These are phyloP conservation scores for Alternaria sp. DNA, from an alignment of 2,329 filamentous ascomycete species.

Conservation along the genomic window DNA sequence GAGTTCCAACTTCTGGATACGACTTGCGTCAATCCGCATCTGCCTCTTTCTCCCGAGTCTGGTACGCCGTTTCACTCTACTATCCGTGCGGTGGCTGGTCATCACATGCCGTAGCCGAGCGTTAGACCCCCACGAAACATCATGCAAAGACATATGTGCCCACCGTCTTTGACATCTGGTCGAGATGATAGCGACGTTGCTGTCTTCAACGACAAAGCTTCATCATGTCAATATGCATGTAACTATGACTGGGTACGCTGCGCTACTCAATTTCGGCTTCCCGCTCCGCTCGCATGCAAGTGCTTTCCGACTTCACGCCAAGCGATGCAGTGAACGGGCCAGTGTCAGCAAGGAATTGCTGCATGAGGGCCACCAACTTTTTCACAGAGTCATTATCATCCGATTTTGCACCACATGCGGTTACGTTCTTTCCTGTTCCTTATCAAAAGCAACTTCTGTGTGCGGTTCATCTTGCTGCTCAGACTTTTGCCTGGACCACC, in stretches of 20 bases:
- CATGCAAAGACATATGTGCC: constrained; percentile 8
- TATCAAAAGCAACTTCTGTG: constrained; percentile 11
- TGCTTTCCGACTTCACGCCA: constrained; percentile 41
- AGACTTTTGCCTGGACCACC: constrained; percentile 13
- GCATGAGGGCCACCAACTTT: constrained; percentile 30
- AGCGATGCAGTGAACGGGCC: constrained; percentile 35
- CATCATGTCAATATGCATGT: constrained; percentile 6
- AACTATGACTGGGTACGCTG: constrained; percentile 11
- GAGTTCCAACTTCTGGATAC: neutral
- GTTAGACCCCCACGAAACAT: constrained; percentile 17
- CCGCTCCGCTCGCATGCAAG: constrained; percentile 24
- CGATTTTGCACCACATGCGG: constrained; percentile 27
- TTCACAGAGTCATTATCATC: constrained; percentile 30
- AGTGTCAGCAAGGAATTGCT: constrained; percentile 25
- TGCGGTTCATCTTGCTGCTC: constrained; percentile 27
- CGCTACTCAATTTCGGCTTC: constrained; percentile 18
- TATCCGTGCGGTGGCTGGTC: constrained; percentile 20
- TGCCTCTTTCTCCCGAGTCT: constrained; percentile 13
- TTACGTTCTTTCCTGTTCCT: constrained; percentile 31
- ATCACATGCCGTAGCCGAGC: constrained; percentile 8
- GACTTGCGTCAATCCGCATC: neutral
- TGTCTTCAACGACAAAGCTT: neutral
- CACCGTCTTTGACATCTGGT: neutral
- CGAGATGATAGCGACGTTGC: constrained; percentile 1
- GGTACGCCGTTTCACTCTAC: constrained; percentile 26